Evolutionary conservation across 2,329 filamentous ascomycete genomes (phyloP).

Genomic region (Talaromyces rugulosus): DNA sequence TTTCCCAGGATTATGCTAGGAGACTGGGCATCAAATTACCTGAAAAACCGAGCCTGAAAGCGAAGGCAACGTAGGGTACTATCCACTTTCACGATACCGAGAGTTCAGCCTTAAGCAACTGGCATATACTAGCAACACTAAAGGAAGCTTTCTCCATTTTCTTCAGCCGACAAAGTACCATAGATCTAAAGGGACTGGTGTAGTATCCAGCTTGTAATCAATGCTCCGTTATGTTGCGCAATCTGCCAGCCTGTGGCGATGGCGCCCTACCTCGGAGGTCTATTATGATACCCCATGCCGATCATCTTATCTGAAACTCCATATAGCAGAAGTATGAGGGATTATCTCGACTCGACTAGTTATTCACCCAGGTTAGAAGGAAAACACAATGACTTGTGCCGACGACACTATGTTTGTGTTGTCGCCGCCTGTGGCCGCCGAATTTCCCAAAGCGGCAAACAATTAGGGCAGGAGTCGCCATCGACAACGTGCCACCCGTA

Average conservation of each 20-base stretch:
- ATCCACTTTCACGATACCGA: background rate
- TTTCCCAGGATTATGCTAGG: constrained; percentile 28
- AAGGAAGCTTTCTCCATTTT: background rate
- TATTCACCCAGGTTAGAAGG: background rate
- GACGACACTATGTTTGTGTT: background rate
- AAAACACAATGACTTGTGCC: background rate
- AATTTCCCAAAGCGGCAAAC: background rate
- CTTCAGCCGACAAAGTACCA: background rate
- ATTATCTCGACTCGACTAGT: too few relatives aligned
- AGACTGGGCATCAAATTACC: constrained; percentile 24
- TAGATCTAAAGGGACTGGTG: background rate
- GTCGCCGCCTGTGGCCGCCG: background rate
- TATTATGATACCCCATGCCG: background rate
- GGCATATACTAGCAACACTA: background rate
- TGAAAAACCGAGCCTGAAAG: background rate
- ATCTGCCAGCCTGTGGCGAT: background rate
- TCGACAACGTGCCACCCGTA: background rate
- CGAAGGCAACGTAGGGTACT: background rate
- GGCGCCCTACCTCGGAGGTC: background rate
- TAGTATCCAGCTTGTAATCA: background rate
- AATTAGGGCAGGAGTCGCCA: background rate
- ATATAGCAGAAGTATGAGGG: background rate
- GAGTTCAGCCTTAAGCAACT: background rate
- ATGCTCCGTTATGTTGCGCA: background rate
- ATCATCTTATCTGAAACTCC: background rate